Conservation (phyloP, 2,329 filamentous ascomycete genomes). For the Epichloe bromicola region DNA sequence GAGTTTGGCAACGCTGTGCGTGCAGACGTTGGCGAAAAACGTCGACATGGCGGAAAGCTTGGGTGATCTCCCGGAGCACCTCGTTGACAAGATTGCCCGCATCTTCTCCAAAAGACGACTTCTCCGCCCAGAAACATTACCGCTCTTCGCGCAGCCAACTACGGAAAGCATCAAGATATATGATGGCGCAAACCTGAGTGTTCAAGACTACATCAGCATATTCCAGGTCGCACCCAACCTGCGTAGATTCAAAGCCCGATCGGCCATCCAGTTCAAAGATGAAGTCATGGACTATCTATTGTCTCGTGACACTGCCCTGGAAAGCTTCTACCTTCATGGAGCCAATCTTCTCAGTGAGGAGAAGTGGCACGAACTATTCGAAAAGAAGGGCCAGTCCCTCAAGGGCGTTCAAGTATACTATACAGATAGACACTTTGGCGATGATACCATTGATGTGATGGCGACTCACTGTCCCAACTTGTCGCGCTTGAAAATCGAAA, state of each 20-base stretch:
- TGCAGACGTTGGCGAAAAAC: conserved; percentile 49
- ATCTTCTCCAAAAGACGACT: conserved; percentile 48
- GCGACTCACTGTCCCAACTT: conserved; percentile 53
- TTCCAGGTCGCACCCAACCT: conserved; percentile 63
- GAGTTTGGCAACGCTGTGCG: conserved; percentile 49
- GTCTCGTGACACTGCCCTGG: conserved; percentile 55
- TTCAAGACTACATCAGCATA: conserved; percentile 67
- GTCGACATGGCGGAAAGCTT: conserved; percentile 49
- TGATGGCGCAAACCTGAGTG: conserved; percentile 50
- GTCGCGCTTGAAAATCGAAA: conserved; percentile 62
- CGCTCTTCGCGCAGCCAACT: conserved; percentile 42
- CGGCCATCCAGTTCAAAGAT: conserved; percentile 88
- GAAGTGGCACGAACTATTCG: conserved; percentile 61
- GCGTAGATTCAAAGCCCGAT: conserved; percentile 60
- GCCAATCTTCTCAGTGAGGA: conserved; percentile 70
- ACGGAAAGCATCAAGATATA: conserved; percentile 42
- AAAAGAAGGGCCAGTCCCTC: conserved; percentile 49
- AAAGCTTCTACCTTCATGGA: conserved; percentile 65
- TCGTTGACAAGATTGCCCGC: conserved; percentile 46
- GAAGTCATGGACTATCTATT: conserved; percentile 69
- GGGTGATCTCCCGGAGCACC: conserved; percentile 41
- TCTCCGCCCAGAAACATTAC: conserved; percentile 38
- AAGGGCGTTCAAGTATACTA: conserved; percentile 65
- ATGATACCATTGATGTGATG: conserved; percentile 53
- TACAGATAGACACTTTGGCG: conserved; percentile 69